Base-by-base conservation (phyloP, 2,329 filamentous ascomycete genomes). In the Huntiella decipiens region DNA sequence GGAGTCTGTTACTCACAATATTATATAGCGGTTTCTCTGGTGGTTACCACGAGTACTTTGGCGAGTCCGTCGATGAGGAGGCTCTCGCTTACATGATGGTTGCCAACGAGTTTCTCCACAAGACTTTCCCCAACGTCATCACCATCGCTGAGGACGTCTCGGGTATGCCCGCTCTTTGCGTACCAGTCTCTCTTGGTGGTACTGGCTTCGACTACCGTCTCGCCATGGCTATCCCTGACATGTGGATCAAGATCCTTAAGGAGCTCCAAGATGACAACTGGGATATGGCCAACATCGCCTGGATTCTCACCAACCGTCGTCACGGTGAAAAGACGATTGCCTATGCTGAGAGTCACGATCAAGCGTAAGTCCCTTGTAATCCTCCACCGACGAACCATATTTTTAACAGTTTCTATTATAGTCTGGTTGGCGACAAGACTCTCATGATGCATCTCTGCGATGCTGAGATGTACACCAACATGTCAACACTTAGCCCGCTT, bases 241-340 rank as follows among this genome's bases (percentile, higher is more conserved):
- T 98, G 76, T 98, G 92, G 77, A 98, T 98, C 70, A 98, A 98
- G 66, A 84, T 92, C 58, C 63, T 96, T 51, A 98, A 98, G 62
- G 91, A 98, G 64, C 77, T 85, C 60, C 72, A 81, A 57, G 91
- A 98, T 56, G 73, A 85, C 51, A 74, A 93, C 7, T 98, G 91
- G 91, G 82, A 96, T 56, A 81, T 98, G 62, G 77, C 74, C 48
- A 79, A 73, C 53, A 81, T 98, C 44, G 78, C 77, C 59, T 87
- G 80, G 64, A 95, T 86, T 1, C 66, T 98, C 49, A 93, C 82
- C 16, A 96, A 98, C 63, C 74, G 91, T 48, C 78, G 91, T 22
- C 84, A 96, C 56, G 88, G 87, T 40, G 91, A 98, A 63, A 96
- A 96, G 71, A 95, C 88, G 0, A 96, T 98, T 56, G 91, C 91